These are phyloP conservation scores for Trametes coccinea DNA, from an alignment of 768 basidiomycete genomes.

Conservation along the genomic window DNA sequence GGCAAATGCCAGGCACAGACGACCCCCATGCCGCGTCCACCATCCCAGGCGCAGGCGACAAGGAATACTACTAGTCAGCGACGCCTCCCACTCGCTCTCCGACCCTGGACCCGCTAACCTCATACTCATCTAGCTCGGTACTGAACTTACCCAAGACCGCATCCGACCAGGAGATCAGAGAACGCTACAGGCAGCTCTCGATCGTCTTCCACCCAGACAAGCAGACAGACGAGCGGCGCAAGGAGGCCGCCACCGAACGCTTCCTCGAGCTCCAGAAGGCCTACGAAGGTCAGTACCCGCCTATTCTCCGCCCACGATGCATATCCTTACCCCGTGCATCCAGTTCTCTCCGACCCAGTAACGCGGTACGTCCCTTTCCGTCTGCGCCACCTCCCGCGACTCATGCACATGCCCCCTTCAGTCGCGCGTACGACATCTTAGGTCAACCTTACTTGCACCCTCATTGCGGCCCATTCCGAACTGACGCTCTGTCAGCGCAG, in stretches of 20 bases:
- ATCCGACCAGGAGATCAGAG: constrained; percentile 68
- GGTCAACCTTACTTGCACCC: constrained; percentile 40
- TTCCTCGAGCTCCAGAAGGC: constrained; percentile 82
- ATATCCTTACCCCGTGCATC: constrained; percentile 3
- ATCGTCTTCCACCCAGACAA: constrained; percentile 86
- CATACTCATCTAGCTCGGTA: constrained; percentile 48
- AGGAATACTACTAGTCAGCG: constrained; percentile 25
- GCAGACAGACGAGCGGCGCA: constrained; percentile 58
- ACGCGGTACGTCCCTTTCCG: constrained; percentile 48
- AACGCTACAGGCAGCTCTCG: constrained; percentile 70
- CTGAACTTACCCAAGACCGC: constrained; percentile 70
- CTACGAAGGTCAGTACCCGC: constrained; percentile 61
- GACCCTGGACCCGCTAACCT: neutral
- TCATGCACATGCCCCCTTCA: constrained; percentile 28
- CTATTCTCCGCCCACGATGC: neutral
- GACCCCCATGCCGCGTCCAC: neutral
- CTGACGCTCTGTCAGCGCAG: constrained; percentile 22
- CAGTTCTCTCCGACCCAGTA: constrained; percentile 71
- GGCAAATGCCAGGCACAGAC: constrained; percentile 15
- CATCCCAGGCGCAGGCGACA: constrained; percentile 8
- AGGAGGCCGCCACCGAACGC: constrained; percentile 59
- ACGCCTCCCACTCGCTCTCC: neutral
- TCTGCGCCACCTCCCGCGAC: constrained; percentile 5
- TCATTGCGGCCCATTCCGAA: neutral
- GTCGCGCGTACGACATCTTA: constrained; percentile 75